Conservation (phyloP, 257 asterid genomes). For the Penstemon barbatus region DNA sequence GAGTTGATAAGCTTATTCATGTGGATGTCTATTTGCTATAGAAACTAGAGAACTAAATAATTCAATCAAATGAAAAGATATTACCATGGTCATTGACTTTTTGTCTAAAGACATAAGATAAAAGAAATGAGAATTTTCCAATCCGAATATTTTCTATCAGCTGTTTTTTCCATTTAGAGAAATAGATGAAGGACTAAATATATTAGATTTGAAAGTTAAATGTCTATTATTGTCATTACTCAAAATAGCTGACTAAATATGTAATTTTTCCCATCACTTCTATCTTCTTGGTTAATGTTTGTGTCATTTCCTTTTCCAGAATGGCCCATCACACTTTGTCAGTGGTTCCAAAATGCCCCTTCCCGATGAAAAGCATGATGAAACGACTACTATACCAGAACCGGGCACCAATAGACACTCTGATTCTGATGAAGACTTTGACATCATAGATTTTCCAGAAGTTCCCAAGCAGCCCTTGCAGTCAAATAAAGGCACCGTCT, state of each 20-base stretch:
- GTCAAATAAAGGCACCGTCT: slow-evolving; percentile 39
- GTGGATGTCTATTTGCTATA: too few relatives aligned
- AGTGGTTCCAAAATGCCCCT: slow-evolving; percentile 67
- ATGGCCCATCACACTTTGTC: slow-evolving; percentile 68
- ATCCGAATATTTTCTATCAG: too few relatives aligned
- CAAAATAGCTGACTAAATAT: background rate
- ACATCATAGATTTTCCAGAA: slow-evolving; percentile 70
- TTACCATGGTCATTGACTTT: too few relatives aligned
- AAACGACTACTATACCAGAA: slow-evolving; percentile 39
- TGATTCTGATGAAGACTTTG: slow-evolving; percentile 65
- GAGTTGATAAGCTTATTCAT: too few relatives aligned
- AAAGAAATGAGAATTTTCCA: too few relatives aligned
- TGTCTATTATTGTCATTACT: background rate
- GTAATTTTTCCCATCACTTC: background rate
- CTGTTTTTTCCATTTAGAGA: too few relatives aligned
- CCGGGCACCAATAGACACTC: slow-evolving; percentile 41
- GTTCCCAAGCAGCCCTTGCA: slow-evolving; percentile 72
- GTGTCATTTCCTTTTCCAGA: slow-evolving; percentile 44
- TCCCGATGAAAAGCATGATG: slow-evolving; percentile 59
- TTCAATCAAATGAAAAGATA: too few relatives aligned
- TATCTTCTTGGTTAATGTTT: slow-evolving; percentile 17
- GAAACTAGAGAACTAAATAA: too few relatives aligned
- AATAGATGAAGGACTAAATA: too few relatives aligned
- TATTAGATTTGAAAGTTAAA: too few relatives aligned
- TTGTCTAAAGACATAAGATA: too few relatives aligned